Base-by-base conservation (phyloP, 1,284 basidiomycete genomes). In the Tylopilus sp. region DNA sequence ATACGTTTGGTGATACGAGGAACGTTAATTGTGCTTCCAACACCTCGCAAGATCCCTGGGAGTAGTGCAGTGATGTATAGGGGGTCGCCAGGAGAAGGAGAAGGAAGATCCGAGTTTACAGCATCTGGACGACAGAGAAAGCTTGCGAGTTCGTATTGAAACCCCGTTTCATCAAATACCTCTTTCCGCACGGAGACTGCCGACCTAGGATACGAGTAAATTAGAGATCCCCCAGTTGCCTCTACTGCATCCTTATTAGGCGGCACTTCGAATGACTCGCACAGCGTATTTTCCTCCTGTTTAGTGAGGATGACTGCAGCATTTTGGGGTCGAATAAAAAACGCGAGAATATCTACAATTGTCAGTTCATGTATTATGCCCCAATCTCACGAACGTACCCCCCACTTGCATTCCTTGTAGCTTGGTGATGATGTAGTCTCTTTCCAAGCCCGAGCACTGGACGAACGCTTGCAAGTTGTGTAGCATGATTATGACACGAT, bases 1-100 rank as follows among this genome's bases (percentile, higher is more conserved):
- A 5, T 81, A 77, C 67, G 80, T 9, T 69, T 71, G 8, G 77
- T 73, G 24, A 78, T 81, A 51, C 65, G 22, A 69, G 71, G 19
- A 72, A 67, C 3, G 56, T 74, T 22, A 75, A 69, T 2, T 47
- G 59, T 5, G 6, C 59, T 49, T 2, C 70, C 76, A 26, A 74
- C 57, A 4, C 67, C 72, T 19, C 71, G 70, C 19, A 79, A 65
- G 53, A 81, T 78, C n/a, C 74, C 77, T 10, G 71, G 68, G 7
- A 81, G 36, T 36, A 36, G 36, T 36, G 36, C 36, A 36, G 36
- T 36, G 36, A 36, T 13, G 67, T 77, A 81, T 4, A 73, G 67
- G 7, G 77, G 77, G 60, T 79, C 60, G 2, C 67, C 57, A 0
- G 15, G 41, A 6, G 41, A 52, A 44, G 12, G 32, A 18, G 18